Base-by-base conservation (phyloP, 2,329 filamentous ascomycete genomes). In the Helminthosporium solani region DNA sequence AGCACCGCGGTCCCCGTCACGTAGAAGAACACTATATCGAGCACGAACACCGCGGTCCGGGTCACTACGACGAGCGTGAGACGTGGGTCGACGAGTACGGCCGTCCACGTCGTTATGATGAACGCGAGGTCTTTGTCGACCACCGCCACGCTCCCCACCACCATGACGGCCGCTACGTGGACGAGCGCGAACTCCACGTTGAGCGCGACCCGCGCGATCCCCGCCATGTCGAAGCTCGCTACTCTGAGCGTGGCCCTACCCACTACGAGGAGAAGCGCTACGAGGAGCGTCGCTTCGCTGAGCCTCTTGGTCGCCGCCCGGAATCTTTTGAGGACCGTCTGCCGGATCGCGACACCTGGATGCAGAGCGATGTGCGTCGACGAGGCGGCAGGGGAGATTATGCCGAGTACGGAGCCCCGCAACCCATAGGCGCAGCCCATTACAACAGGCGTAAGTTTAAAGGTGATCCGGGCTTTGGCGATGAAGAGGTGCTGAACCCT, bases 391-490 rank as follows among this genome's bases (percentile, higher is more conserved):
- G 53, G 21, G 54, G 54, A 47, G 53, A 44, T 28, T 65, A 66
- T 40, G 58, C 62, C 15, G 60, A 64, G 41, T 64, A 66, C 46
- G 62, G 63, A 11, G 63, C 61, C 7, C 63, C 63, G 3, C 63
- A 64, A 41, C 61, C 61, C 38, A 42, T 50, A 11, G 63, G 63
- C 33, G 58, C 63, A 15, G 57, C 61, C 33, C 47, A 63, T 38
- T 66, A 66, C 48, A 50, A 66, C 48, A 50, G 61, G 50, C 63
- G 63, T 63, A 63, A 61, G 60, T 65, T 60, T 43, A 43, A 52
- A 43, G 66, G 66, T 48, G 66, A 69, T 48, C 52, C 58, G n/a
- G 66, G 66, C 33, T 69, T 69, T 56, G 66, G 66, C 38, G 66
- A 69, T 50, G 56, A 66, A 54, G 53, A 60, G 52, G 56, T 69